Percentiles rank a stretch among this genome's conserved stretches.
Evolutionary conservation across 306 rosid genomes (phyloP).

Genomic region (Oemleria cerasiformis): DNA sequence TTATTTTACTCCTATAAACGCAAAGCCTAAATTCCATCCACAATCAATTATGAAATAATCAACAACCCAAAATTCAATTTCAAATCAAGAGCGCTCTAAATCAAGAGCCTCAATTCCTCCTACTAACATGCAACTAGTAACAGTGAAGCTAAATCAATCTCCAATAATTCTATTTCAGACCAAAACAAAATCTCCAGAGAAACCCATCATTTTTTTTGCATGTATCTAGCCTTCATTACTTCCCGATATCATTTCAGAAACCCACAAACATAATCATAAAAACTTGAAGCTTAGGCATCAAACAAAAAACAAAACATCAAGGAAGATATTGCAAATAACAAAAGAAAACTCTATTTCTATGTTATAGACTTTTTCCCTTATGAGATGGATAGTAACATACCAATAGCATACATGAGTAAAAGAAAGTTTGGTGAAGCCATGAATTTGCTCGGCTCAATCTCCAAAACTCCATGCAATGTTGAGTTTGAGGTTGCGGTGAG

Average conservation of each 20-base stretch:
- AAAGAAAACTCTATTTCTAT: neutral
- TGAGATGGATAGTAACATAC: neutral
- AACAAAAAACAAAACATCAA: neutral
- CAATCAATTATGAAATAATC: constrained; percentile 6
- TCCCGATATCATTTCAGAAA: constrained; percentile 1
- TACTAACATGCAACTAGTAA: neutral
- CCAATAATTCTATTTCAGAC: neutral
- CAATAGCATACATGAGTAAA: constrained; percentile 18
- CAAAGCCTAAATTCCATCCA: neutral
- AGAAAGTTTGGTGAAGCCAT: constrained; percentile 12
- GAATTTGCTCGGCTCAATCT: constrained; percentile 2
- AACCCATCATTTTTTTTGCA: no score
- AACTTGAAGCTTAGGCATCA: neutral
- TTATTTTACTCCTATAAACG: neutral
- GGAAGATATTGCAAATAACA: neutral
- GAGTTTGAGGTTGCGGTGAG: no score
- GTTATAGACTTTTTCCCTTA: no score
- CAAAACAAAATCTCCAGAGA: neutral
- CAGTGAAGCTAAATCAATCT: neutral
- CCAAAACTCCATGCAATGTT: neutral
- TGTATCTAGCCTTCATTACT: neutral
- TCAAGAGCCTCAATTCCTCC: neutral
- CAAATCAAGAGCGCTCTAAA: neutral
- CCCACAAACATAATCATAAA: constrained; percentile 27
- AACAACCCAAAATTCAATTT: neutral